Conservation (phyloP, 1,284 basidiomycete genomes). For the Volvariella surrecta region DNA sequence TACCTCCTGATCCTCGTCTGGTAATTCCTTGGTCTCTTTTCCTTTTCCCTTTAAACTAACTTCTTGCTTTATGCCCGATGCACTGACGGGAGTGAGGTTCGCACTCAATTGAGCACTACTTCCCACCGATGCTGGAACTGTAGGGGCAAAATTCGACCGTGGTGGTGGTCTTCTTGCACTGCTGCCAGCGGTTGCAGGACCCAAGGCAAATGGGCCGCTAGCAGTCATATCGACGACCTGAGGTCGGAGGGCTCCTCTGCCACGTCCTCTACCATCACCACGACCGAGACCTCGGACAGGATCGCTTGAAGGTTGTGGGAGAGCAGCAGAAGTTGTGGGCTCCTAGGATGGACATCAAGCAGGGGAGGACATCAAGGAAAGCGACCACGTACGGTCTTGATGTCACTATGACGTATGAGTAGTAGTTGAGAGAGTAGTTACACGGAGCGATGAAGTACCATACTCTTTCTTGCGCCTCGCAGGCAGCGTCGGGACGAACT, state of each 20-base stretch:
- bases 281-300: conserved; percentile 31
- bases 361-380: background rate
- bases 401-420: conserved; percentile 23
- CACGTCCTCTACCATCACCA: conserved; percentile 35
- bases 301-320: conserved; percentile 24
- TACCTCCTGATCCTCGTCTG: conserved; percentile 39
- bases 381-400: conserved; percentile 29
- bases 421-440: conserved; percentile 2
- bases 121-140: conserved; percentile 27
- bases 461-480: conserved; percentile 68
- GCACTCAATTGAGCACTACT: conserved; percentile 34
- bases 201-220: conserved; percentile 80
- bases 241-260: conserved; percentile 33
- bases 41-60: conserved; percentile 17
- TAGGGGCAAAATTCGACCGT: conserved; percentile 43
- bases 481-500: conserved; percentile 71
- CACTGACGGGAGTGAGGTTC: conserved; percentile 27
- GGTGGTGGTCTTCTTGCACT: conserved; percentile 41
- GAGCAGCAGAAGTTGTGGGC: conserved; percentile 24
- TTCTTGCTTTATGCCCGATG: conserved; percentile 30
- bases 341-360: conserved; percentile 36
- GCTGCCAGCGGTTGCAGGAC: conserved; percentile 57
- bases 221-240: conserved; percentile 66
- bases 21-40: conserved; percentile 21
- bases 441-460: conserved; percentile 22